Evolutionary conservation across 2,329 filamentous ascomycete genomes (phyloP).

Genomic region (Diaporthe citri): DNA sequence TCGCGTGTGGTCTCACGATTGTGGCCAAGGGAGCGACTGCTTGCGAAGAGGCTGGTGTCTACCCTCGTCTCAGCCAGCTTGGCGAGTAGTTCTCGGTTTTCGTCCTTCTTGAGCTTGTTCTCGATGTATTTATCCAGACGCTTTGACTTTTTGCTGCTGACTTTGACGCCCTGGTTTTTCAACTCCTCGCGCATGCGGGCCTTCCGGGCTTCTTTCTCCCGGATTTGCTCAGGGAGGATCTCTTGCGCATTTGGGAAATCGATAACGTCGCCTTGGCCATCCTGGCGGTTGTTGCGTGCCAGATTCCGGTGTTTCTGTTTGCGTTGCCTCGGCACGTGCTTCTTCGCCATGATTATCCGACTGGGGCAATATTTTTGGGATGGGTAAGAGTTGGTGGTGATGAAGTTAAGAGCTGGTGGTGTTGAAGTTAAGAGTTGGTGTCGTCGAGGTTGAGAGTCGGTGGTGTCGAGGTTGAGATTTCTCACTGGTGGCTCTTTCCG

Average conservation of each 20-base stretch:
- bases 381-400: no score
- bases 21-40: slow-evolving; percentile 81
- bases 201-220: slow-evolving; percentile 66
- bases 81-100: slow-evolving; percentile 85
- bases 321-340: slow-evolving; percentile 73
- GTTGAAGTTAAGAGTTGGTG: no score
- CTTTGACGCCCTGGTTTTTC: slow-evolving; percentile 63
- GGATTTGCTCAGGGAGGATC: slow-evolving; percentile 61
- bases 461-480: not conserved
- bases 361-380: no score
- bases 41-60: slow-evolving; percentile 85
- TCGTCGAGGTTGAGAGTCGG: no score
- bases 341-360: slow-evolving; percentile 39
- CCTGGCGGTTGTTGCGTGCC: slow-evolving; percentile 66
- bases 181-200: slow-evolving; percentile 68
- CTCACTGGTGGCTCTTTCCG: not conserved
- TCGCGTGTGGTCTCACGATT: slow-evolving; percentile 79
- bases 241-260: slow-evolving; percentile 69
- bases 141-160: slow-evolving; percentile 76
- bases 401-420: no score
- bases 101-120: slow-evolving; percentile 93
- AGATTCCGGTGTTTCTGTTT: slow-evolving; percentile 80
- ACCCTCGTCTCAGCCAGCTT: slow-evolving; percentile 84
- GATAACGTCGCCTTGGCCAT: slow-evolving; percentile 52
- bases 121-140: slow-evolving; percentile 80